Base-by-base conservation (phyloP, 495 filamentous ascomycete species). In the Penicillium fimorum region DNA sequence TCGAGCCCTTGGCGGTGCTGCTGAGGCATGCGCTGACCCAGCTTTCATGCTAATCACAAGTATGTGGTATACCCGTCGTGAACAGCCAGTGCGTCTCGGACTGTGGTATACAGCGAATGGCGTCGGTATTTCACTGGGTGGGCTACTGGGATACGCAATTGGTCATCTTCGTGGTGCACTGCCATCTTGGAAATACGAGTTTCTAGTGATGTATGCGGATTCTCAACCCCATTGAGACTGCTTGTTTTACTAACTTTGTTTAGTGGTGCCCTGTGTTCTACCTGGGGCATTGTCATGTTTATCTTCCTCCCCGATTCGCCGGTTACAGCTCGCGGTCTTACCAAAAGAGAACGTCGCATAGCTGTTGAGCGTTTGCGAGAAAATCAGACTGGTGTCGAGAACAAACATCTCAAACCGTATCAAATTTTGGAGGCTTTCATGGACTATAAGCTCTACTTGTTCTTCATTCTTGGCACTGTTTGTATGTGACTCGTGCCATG, bases 301-400 rank as follows among this genome's bases (percentile, higher is more conserved):
- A 75, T 82, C 33, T 72, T 82, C 60, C 83, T 88, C 56, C 84
- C 85, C 0, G 84, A 86, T 59, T 83, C 83, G 2, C 84, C 84
- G 0, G 80, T 87, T 63, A 80, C 79, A 0, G 83, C 85, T 5
- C 79, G 76, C 35, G 84, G 84, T 40, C 79, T 87, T 27, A 79
- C 54, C 30, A 72, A 79, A 44, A 73, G 76, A 51, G 78, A 87
- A 60, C 82, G 84, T 48, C 71, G 72, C 22, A 69, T 87, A 48
- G 83, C 84, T 43, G 75, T 87, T 11, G 79, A 84, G 56, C 75
- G 84, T 13, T 68, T 87, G 10, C 72, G 82, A 24, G 74, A 76
- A 12, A 86, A 88, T 50, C 82, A 85, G 57, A 87, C 84, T 0
- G 85, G 85, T 42, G 74, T 87, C n/a, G 84, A 87, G 70, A 87